Evolutionary conservation across 176 grass and related monocot species (phyloP).

Genomic region (Juncus effusus): DNA sequence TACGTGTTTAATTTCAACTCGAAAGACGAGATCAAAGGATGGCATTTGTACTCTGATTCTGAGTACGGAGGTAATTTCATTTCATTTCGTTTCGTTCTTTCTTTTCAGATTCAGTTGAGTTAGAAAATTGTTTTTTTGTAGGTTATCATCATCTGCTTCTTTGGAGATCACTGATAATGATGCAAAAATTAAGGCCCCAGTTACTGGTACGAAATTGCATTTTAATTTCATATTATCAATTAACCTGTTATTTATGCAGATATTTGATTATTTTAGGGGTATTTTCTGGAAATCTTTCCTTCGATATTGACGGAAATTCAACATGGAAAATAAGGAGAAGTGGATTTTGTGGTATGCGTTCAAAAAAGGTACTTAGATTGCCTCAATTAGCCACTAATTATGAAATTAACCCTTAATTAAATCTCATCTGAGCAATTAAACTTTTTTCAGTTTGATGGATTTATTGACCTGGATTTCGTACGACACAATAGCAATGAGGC

Average conservation of each 20-base stretch:
- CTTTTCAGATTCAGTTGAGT: not conserved
- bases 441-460: conserved; percentile 66
- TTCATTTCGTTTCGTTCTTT: not conserved
- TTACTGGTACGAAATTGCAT: conserved; percentile 51
- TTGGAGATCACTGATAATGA: conserved; percentile 59
- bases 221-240: conserved; percentile 8
- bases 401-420: not conserved
- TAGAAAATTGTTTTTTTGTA: conserved; percentile 20
- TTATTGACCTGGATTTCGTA: conserved; percentile 85
- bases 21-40: conserved; percentile 78
- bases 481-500: conserved; percentile 94
- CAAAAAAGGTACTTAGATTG: conserved; percentile 61
- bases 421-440: not conserved
- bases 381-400: no score
- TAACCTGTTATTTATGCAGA: conserved; percentile 8
- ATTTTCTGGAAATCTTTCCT: conserved; percentile 87
- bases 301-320: conserved; percentile 62
- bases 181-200: conserved; percentile 37
- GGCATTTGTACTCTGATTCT: conserved; percentile 90
- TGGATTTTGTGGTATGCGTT: conserved; percentile 96
- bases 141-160: conserved; percentile 81
- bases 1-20: conserved; percentile 76
- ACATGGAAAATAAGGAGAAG: conserved; percentile 74
- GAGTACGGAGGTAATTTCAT: conserved; percentile 68
- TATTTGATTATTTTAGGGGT: conserved; percentile 40